These are phyloP conservation scores for Cryptosporidium parvum DNA, from an alignment of 169 alveolate species.

Conservation along the genomic window DNA sequence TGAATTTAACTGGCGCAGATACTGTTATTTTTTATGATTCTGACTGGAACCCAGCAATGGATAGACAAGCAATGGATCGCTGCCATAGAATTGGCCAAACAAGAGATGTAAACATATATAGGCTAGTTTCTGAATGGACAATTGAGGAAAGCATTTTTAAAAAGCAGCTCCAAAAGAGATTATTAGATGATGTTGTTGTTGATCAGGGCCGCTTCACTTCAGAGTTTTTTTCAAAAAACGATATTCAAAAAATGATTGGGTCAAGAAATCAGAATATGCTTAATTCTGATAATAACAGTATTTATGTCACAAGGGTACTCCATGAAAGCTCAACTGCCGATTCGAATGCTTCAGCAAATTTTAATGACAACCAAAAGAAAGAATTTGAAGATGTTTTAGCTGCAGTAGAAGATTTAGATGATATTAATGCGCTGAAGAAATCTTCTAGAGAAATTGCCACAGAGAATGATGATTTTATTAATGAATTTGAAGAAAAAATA, in stretches of 20 bases:
- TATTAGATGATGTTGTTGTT: slow-evolving; percentile 96
- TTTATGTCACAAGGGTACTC: slow-evolving; percentile 80
- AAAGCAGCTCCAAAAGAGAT: slow-evolving; percentile 95
- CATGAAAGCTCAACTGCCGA: slow-evolving; percentile 79
- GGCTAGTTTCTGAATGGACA: slow-evolving; percentile 95
- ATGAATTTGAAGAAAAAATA: slow-evolving; percentile 79
- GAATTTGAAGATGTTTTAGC: slow-evolving; percentile 87
- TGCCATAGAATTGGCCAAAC: slow-evolving; percentile 99
- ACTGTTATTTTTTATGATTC: slow-evolving; percentile 98
- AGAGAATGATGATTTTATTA: slow-evolving; percentile 82
- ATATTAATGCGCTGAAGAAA: slow-evolving; percentile 83
- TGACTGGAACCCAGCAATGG: slow-evolving; percentile 99
- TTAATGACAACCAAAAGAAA: slow-evolving; percentile 76
- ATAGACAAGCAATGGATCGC: slow-evolving; percentile 98
- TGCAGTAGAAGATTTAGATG: slow-evolving; percentile 89
- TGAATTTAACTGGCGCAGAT: slow-evolving; percentile 98
- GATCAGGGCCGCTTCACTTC: slow-evolving; percentile 94
- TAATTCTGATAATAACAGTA: slow-evolving; percentile 75
- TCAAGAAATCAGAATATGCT: slow-evolving; percentile 67
- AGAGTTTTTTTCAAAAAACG: slow-evolving; percentile 53
- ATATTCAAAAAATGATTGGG: slow-evolving; percentile 70
- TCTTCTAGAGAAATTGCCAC: slow-evolving; percentile 81
- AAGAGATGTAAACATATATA: slow-evolving; percentile 95
- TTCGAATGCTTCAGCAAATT: slow-evolving; percentile 42
- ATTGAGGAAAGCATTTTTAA: slow-evolving; percentile 98